Evolutionary conservation across 2,329 filamentous ascomycete species (phyloP).

Genomic region (Calonectria pseudoreteaudii): DNA sequence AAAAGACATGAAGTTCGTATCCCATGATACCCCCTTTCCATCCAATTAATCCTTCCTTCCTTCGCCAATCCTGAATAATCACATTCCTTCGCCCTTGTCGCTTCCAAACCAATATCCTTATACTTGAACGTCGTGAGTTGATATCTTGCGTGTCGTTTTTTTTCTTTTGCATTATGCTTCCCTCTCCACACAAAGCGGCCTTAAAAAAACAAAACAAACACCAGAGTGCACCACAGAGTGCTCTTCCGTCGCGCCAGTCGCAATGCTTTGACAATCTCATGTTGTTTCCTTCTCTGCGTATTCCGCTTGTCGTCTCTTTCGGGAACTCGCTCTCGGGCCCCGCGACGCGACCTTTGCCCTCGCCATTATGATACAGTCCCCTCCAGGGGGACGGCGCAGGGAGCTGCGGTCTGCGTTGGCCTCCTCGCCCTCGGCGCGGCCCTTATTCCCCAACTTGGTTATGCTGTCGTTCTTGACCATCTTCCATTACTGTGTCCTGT

Average conservation of each 20-base stretch:
- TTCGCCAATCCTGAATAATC: conserved; percentile 33
- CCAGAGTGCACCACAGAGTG: conserved; percentile 32
- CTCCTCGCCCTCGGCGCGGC: background rate
- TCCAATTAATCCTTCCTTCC: conserved; percentile 22
- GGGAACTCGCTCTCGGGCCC: background rate
- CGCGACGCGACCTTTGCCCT: background rate
- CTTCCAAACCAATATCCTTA: conserved; percentile 9
- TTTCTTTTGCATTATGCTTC: conserved; percentile 29
- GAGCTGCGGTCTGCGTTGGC: background rate
- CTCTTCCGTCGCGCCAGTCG: conserved; percentile 38
- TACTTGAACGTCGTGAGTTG: conserved; percentile 36
- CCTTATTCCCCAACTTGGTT: background rate
- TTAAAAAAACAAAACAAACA: conserved; percentile 30
- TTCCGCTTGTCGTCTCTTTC: background rate
- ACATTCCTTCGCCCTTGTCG: conserved; percentile 21
- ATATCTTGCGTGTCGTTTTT: conserved; percentile 32
- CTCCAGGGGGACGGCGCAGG: conserved; percentile 16
- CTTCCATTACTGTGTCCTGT: conserved; percentile 71
- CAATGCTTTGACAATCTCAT: conserved; percentile 39
- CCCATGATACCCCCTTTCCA: conserved; percentile 21
- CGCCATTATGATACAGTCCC: conserved; percentile 3
- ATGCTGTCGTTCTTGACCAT: background rate
- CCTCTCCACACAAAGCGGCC: conserved; percentile 39
- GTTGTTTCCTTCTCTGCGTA: background rate
- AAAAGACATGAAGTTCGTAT: conserved; percentile 24